These are phyloP conservation scores for Acaromyces ingoldii DNA, from an alignment of 1,284 basidiomycete genomes.

Conservation along the genomic window DNA sequence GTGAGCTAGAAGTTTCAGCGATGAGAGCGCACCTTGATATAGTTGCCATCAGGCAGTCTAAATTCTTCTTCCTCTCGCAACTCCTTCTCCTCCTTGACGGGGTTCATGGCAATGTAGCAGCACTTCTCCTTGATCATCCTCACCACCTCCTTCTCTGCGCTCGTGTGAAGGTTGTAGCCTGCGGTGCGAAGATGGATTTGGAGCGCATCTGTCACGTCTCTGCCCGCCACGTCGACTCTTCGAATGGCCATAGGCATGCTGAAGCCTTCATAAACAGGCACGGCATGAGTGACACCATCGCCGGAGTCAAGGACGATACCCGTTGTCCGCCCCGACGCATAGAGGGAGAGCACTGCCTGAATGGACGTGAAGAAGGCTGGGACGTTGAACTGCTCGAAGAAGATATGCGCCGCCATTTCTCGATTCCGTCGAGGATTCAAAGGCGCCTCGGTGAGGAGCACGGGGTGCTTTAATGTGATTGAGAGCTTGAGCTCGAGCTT, in stretches of 20 bases:
- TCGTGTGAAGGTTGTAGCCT: conserved; percentile 91
- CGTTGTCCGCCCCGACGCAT: conserved; percentile 97
- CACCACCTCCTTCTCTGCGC: conserved; percentile 94
- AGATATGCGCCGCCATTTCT: conserved; percentile 93
- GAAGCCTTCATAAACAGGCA: conserved; percentile 98
- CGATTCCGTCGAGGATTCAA: conserved; percentile 87
- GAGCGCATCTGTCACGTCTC: conserved; percentile 90
- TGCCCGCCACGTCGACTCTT: conserved; percentile 87
- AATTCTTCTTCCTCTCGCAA: conserved; percentile 69
- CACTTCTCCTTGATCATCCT: conserved; percentile 97
- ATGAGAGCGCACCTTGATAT: conserved; percentile 66
- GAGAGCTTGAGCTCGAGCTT: too few relatives aligned
- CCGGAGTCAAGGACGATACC: conserved; percentile 98
- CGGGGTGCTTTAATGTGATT: conserved; percentile 91
- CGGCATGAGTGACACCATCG: conserved; percentile 96
- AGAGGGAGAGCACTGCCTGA: conserved; percentile 95
- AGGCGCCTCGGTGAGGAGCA: conserved; percentile 85
- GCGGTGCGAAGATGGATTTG: conserved; percentile 89
- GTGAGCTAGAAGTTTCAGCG: conserved; percentile 6
- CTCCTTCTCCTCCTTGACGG: conserved; percentile 92
- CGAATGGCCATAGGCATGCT: conserved; percentile 98
- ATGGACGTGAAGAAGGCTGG: conserved; percentile 95
- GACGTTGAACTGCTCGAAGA: conserved; percentile 98
- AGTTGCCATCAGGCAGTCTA: conserved; percentile 88
- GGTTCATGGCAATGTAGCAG: conserved; percentile 88